These are phyloP conservation scores for Penicillium janthinellum DNA, from an alignment of 2,329 filamentous ascomycete genomes.

Conservation along the genomic window DNA sequence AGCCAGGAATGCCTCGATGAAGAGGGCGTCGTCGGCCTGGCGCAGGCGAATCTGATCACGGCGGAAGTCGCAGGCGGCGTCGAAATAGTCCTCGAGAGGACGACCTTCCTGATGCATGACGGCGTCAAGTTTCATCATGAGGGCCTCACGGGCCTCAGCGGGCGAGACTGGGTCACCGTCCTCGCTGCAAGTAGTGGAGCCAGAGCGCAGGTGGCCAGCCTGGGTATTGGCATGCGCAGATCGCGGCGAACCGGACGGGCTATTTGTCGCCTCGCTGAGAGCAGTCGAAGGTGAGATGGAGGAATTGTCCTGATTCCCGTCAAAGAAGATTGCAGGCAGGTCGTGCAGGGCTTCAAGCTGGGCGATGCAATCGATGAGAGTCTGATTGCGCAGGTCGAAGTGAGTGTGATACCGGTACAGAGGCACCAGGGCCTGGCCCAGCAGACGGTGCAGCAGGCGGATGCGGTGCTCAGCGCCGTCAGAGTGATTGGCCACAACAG, in stretches of 20 bases:
- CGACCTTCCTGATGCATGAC: conserved; percentile 28
- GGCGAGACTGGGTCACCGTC: neutral
- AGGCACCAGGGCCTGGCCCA: conserved; percentile 2
- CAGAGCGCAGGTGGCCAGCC: neutral
- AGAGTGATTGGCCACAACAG: neutral
- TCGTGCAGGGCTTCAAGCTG: conserved; percentile 8
- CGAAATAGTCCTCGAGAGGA: conserved; percentile 31
- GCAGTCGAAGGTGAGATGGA: neutral
- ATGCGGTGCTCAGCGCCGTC: neutral
- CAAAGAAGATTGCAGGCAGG: neutral
- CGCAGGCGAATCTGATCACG: conserved; percentile 15
- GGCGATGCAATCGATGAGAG: conserved; percentile 8
- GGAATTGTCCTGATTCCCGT: neutral
- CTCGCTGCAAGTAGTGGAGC: neutral
- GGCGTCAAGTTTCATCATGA: neutral
- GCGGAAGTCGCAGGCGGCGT: conserved; percentile 24
- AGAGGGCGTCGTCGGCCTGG: conserved; percentile 18
- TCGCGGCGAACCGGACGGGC: neutral
- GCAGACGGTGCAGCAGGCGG: neutral
- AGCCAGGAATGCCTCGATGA: conserved; percentile 36
- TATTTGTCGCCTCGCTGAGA: neutral
- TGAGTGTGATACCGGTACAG: neutral
- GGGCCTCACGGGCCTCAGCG: neutral
- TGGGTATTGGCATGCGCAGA: neutral
- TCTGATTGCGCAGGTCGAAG: conserved; percentile 1